Base-by-base conservation (phyloP, 2,329 filamentous ascomycete species). In the Alternaria metachromatica region DNA sequence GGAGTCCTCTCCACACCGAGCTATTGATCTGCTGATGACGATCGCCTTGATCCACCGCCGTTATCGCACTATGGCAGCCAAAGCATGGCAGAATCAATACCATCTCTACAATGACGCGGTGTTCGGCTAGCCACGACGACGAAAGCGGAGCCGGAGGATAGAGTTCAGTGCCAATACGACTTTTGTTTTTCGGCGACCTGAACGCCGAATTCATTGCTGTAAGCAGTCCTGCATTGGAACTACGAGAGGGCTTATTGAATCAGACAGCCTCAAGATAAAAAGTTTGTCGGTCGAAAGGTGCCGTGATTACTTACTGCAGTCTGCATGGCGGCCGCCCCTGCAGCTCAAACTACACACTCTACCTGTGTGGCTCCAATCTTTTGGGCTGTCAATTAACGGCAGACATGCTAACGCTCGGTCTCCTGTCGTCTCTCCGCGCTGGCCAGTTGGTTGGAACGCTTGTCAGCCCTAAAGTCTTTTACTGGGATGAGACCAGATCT, bases 381-480 rank as follows among this genome's bases (percentile, higher is more conserved):
- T 37, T 66, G 58, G 61, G 57, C 67, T 73, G 68, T 72, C 68
- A 72, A 60, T 62, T 58, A 70, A 71, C 67, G 68, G 64, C 58
- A 68, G 54, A 46, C 54, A 54, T 48, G 55, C 48, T 58, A 54
- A 58, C 55, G 63, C 67, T 69, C 63, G 65, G 64, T 43, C 58
- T 62, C 65, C 67, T 60, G 48, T 70, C 65, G 64, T 50, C 67
- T 73, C 75, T 77, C 74, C 71, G 64, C 75, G 69, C 61, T 65
- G 61, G 72, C 75, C 74, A 70, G 45, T 62, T 62, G 60, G 60
- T 65, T 68, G 74, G 75, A 70, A 75, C 68, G 43, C 28, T 58
- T 21, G 23, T 45, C 54, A 57, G 56, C 62, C 50, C 51, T 44
- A 44, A 61, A 60, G 63, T 55, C 48, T 63, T 51, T 56, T 55